Conservation (phyloP, 169 alveolate genomes). For the Eimeria maxima region DNA sequence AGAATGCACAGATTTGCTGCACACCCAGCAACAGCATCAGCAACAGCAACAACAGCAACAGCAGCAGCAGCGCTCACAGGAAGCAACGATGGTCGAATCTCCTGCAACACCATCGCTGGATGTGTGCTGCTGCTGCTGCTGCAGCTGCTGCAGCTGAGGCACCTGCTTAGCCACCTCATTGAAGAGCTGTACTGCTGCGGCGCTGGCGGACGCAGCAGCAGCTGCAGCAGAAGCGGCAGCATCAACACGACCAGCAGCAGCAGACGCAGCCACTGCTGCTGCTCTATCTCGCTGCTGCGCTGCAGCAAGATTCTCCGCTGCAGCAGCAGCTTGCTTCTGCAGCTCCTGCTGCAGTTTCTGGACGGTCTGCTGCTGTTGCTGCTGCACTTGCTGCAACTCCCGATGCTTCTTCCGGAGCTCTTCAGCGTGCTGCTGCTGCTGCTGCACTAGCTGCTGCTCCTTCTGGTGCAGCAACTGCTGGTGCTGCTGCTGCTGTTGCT, state of each 20-base stretch:
- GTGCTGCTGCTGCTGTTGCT: neutral
- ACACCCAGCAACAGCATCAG: slow-evolving; percentile 6
- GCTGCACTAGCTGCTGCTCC: slow-evolving; percentile 9
- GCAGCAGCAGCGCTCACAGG: slow-evolving; percentile 38
- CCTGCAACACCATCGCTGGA: neutral
- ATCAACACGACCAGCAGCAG: slow-evolving; percentile 40
- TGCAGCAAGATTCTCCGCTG: neutral
- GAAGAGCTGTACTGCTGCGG: slow-evolving; percentile 43
- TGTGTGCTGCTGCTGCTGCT: slow-evolving; percentile 19
- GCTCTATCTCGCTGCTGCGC: slow-evolving; percentile 49
- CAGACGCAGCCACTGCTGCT: slow-evolving; percentile 35
- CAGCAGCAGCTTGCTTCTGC: slow-evolving; percentile 35
- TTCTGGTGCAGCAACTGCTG: slow-evolving; percentile 28
- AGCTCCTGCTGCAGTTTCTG: slow-evolving; percentile 28
- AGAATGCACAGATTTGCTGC: neutral
- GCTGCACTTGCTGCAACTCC: slow-evolving; percentile 18
- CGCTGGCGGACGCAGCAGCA: slow-evolving; percentile 19
- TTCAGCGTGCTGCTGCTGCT: neutral
- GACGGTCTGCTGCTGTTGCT: neutral
- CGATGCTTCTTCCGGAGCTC: neutral
- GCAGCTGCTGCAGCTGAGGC: slow-evolving; percentile 51
- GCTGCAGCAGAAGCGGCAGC: slow-evolving; percentile 44
- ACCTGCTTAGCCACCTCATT: neutral
- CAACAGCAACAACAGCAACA: slow-evolving; percentile 15
- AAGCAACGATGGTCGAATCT: slow-evolving; percentile 6